Evolutionary conservation across 78 protist species (phyloP), one percentile per base, ranked within the genome.

Genomic region (Dictyostelium purpureum): DNA sequence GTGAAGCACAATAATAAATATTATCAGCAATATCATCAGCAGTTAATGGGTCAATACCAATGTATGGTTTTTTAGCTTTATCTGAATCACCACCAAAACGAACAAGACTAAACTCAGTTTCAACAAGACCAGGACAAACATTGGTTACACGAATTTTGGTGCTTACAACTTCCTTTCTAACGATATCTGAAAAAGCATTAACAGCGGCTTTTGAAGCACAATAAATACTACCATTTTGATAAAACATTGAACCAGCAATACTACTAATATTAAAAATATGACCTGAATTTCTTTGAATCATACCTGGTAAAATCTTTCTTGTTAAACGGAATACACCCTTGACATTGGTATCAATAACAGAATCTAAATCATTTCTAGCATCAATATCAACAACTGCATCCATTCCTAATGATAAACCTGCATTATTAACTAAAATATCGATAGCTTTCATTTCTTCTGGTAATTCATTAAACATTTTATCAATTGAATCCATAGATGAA

Each of bases 161-260:
- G n/a, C 33, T 57, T 3, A 80, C 95, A 16, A 94, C 88, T 38
- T 96, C 97, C 61, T 77, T 88, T 28, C 97, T 73, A 1, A 95
- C 26, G 1, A 87, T 74, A n/a, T 93, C 80, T 7, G 89, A 89
- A 80, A 94, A 89, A 0, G 91, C 95, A n/a, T 76, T 76, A 9
- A 96, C 90, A 35, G 96, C 98, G 33, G 83, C 88, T 83, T 96
- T 96, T 11, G 96, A 74, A 1, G 97, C 96, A 74, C 95, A 89
- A 61, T 96, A 96, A 26, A 77, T 94, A 9, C 74, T 40, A 45
- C 96, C 96, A 26, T 83, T 89, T 19, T 77, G 82, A 31, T 93
- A 96, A 24, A 51, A 75, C 74, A 88, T 80, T 10, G 57, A 59
- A 31, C 97, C 97, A 0, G 97, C 97, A 75, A 96, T 83, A 35